phyloP scores from a whole-genome alignment of 2,329 filamentous ascomycete genomes.

The Drechslerella dactyloides region DNA sequence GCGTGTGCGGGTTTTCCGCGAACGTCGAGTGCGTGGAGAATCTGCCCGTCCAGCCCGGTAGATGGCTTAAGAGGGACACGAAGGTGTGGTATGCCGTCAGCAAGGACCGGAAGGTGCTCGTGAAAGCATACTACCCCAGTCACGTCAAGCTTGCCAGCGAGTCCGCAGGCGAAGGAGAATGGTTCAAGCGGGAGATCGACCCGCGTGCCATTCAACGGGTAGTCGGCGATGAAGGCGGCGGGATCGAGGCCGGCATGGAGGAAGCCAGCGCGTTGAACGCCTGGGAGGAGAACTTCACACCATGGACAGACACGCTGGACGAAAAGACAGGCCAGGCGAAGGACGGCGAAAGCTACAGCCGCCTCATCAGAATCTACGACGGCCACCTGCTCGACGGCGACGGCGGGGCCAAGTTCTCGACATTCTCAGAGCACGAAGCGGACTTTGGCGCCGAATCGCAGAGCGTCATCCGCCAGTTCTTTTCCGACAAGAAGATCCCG shows the following conservation, averaged over 20 bases:
- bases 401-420: constrained; percentile 39
- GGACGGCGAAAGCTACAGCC: constrained; percentile 36
- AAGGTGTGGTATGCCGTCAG: constrained; percentile 70
- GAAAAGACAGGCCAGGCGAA: constrained; percentile 33
- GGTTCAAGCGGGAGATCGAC: constrained; percentile 64
- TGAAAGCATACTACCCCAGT: constrained; percentile 72
- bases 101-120: constrained; percentile 70
- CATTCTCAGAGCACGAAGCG: constrained; percentile 45
- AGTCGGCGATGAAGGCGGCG: constrained; percentile 56
- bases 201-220: constrained; percentile 69
- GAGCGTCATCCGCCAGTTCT: constrained; percentile 39
- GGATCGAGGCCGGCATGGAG: constrained; percentile 73
- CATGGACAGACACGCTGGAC: constrained; percentile 36
- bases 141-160: constrained; percentile 32
- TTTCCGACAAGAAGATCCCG: constrained; percentile 41
- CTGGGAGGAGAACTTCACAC: constrained; percentile 61
- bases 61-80: constrained; percentile 36
- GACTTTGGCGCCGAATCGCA: constrained; percentile 38
- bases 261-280: constrained; percentile 61
- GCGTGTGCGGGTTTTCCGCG: constrained; percentile 72
- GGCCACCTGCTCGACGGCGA: constrained; percentile 40
- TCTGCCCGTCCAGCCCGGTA: constrained; percentile 26
- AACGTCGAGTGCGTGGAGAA: constrained; percentile 79
- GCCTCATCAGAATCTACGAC: constrained; percentile 45
- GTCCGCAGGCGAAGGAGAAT: constrained; percentile 57